Percentiles rank a stretch among this genome's conserved stretches.
phyloP scores from a whole-genome alignment of 75 land plant genomes.

The Cryptomeria japonica region DNA sequence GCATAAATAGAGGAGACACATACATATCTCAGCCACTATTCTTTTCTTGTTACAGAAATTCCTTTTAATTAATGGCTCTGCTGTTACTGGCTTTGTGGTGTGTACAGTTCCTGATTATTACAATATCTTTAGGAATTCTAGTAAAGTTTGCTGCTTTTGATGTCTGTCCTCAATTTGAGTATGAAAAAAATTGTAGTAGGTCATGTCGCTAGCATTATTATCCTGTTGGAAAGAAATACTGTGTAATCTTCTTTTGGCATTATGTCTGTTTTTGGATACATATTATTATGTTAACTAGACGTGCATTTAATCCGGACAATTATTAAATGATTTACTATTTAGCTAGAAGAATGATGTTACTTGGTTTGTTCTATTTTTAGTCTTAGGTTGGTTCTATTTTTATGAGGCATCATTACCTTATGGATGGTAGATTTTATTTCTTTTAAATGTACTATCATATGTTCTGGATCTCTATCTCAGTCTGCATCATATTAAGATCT shows the following conservation, averaged over 20 bases:
- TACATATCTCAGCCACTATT: not conserved
- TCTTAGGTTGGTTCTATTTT: not conserved
- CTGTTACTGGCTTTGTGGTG: not conserved
- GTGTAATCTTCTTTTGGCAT: too few species aligned
- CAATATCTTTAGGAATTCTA: not conserved
- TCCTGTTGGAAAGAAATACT: not conserved
- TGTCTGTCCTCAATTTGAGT: not conserved
- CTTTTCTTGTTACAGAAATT: not conserved
- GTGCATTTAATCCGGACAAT: not conserved
- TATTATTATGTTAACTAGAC: not conserved
- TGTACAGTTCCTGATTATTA: not conserved
- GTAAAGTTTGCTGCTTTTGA: not conserved
- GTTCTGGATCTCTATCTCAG: not conserved
- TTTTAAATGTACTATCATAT: too few species aligned
- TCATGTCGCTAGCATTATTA: not conserved
- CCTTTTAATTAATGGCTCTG: not conserved
- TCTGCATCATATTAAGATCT: not conserved
- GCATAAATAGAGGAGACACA: not conserved
- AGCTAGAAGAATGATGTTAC: not conserved
- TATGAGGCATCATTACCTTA: too few species aligned
- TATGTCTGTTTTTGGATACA: not conserved
- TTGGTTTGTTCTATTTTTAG: not conserved
- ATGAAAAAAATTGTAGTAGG: not conserved
- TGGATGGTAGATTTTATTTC: too few species aligned
- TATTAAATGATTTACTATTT: too few species aligned